Evolutionary conservation across 2,329 filamentous ascomycete genomes (phyloP), one percentile per base, ranked within the genome.

Genomic region (Didymellaceae sp.): DNA sequence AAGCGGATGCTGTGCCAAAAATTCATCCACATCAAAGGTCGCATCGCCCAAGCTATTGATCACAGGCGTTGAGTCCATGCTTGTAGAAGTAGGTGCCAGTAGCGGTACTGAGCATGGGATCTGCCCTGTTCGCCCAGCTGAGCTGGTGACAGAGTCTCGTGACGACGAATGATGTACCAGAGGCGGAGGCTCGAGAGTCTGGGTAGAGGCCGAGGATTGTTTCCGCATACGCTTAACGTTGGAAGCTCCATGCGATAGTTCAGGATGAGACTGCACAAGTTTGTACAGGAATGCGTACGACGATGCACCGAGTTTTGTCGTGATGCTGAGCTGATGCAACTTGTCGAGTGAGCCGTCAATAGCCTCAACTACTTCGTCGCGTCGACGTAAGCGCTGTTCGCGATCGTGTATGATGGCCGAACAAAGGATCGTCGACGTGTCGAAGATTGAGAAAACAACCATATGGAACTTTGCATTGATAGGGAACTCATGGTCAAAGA

Each of bases 361-460:
- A 1, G 72, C 71, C 38, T 71, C 59, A 17, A 78, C 58, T 13
- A 79, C 68, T 13, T 77, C 72, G 1, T 75, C 66, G 10, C 76
- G 75, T 10, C 70, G 71, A 4, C 75, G 73, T 3, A 82, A 66
- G 10, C 63, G 68, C 14, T 63, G 57, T 22, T 77, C 68, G n/a
- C 67, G 61, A 49, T 83, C 80, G 51, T 82, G 80, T 4, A 81
- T 72, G 6, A 83, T 67, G 2, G 79, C 76, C 0, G 80, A 82
- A 65, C 78, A 82, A 4, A 82, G 61, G 14, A 80, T 68, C 0
- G 80, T 78, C 0, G 79, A 75, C 0, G 78, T 80, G 52, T 83
- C 79, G 37, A 83, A 83, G 24, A 81, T 75, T 33, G 73, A 71
- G 47, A 82, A 82, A 0, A 79, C 67, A 5, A 79, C 75, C 42